Base-by-base conservation (phyloP, 352 stramenopile species). In the Phytophthora palmivora region DNA sequence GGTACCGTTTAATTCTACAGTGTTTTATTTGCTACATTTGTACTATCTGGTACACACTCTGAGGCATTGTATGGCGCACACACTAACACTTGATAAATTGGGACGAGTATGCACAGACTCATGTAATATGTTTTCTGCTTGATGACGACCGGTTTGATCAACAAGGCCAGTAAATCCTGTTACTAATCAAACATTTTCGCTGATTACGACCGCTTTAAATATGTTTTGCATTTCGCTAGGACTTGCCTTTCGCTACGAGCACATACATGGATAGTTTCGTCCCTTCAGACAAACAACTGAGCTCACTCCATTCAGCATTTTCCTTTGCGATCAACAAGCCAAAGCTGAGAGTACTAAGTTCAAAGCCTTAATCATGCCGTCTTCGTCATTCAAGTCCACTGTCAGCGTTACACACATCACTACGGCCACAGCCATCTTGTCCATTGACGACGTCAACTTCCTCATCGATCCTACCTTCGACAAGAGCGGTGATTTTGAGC, bases 381-480 rank as follows among this genome's bases (percentile, higher is more conserved):
- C 53, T 3, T 30, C 42, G 14, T 59, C 58, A 10, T 76, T 76
- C 63, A 53, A 73, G 48, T 74, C 69, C 33, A 61, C 58, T 5
- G 70, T 82, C 47, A 70, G 43, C 47, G 48, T 82, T 47, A 82
- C 66, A 6, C 73, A 79, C 46, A 79, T 78, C 52, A 50, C 42
- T 53, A 82, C 70, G 15, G 70, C 73, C 10, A 67, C 73, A 9
- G 57, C 73, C 21, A 64, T 82, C 15, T 58, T 79, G 47, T 60
- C 58, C 34, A 79, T 79, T 41, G 73, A 82, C 58, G 58, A 66
- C 14, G 34, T 79, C 59, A 79, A 74, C 56, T 82, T 82, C 58
- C 52, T 82, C 28, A 54, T 72, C 16, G 73, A 82, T 34, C 69
- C 73, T 15, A 28, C 47, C 4, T 75, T 78, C 24, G 68, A 73